phyloP scores from a whole-genome alignment of 768 basidiomycete genomes.

The Phylloporus rhodoxanthus region DNA sequence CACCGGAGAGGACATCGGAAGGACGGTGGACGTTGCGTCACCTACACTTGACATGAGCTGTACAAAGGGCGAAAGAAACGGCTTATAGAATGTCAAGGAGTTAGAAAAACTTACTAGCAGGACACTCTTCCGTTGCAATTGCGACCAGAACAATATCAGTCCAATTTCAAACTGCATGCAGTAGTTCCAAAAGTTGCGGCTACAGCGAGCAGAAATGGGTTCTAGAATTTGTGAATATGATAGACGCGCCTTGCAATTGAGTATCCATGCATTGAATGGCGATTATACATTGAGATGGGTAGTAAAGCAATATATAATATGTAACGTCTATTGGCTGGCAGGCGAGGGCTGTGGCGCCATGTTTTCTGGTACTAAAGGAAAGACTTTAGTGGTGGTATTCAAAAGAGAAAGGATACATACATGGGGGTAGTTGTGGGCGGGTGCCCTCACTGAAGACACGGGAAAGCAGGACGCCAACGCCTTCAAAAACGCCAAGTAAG shows the following conservation, averaged over 20 bases:
- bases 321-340: conserved; percentile 47
- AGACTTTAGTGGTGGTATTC: conserved; percentile 4
- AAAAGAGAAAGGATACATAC: conserved; percentile 41
- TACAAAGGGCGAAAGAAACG: background rate
- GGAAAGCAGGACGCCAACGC: conserved; percentile 88
- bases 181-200: background rate
- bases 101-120: background rate
- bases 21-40: conserved; percentile 11
- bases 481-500: conserved; percentile 88
- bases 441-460: conserved; percentile 83
- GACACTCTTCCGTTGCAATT: conserved; percentile 3
- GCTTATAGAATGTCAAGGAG: background rate
- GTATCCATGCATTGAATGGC: conserved; percentile 31
- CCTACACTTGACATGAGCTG: conserved; percentile 14
- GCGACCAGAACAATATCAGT: conserved; percentile 6
- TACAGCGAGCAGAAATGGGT: background rate
- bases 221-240: background rate
- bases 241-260: conserved; percentile 23
- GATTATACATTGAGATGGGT: conserved; percentile 35
- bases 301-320: conserved; percentile 26
- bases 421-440: conserved; percentile 71
- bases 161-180: conserved; percentile 8
- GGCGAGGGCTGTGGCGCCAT: conserved; percentile 47
- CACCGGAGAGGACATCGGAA: conserved; percentile 12
- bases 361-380: conserved; percentile 44